Base-by-base conservation (phyloP, 208 protist species). In the Leishmania lainsoni region DNA sequence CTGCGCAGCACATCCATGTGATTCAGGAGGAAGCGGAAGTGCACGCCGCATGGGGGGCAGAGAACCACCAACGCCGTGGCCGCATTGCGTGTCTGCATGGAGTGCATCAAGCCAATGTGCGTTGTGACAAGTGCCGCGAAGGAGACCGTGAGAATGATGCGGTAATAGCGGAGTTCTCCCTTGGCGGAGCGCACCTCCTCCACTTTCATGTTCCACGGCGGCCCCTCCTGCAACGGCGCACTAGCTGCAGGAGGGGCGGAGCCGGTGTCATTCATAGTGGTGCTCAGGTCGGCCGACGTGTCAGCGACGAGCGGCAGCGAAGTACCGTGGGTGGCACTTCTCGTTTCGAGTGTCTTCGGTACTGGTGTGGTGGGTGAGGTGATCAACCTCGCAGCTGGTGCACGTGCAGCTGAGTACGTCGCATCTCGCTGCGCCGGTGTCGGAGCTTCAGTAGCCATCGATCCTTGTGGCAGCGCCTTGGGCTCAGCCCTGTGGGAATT, bases 11-110 rank as follows among this genome's bases (percentile, higher is more conserved):
- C 78, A 61, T 90, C 84, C 59, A 92, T 83, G 82, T 95, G 92
- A 49, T 91, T 54, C 8, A 94, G 81, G 10, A 97, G 81, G 61
- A 89, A 90, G 66, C 82, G 76, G 75, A 87, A 93, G 76, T 95
- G 87, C 29, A 76, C 71, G 16, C 89, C 87, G 20, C 81, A 79
- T 3, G 89, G 83, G 2, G 92, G 94, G 70, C 89, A 95, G 16
- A 83, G 84, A 48, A 97, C 72, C 54, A 95, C 90, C 22, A 97
- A 85, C 32, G 90, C 87, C 1, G 89, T 80, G 16, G 92, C 94
- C 29, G 89, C 83, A 72, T 89, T 78, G 51, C 88, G 87, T 51
- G 88, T 90, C 66, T 93, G 90, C 83, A 91, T 87, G 48, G 88
- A 86, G 69, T 87, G 82, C 86, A 93, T 75, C 35, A 79, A 32